Evolutionary conservation across 179 eudicot species (phyloP).

Genomic region (Spergularia azorica): DNA sequence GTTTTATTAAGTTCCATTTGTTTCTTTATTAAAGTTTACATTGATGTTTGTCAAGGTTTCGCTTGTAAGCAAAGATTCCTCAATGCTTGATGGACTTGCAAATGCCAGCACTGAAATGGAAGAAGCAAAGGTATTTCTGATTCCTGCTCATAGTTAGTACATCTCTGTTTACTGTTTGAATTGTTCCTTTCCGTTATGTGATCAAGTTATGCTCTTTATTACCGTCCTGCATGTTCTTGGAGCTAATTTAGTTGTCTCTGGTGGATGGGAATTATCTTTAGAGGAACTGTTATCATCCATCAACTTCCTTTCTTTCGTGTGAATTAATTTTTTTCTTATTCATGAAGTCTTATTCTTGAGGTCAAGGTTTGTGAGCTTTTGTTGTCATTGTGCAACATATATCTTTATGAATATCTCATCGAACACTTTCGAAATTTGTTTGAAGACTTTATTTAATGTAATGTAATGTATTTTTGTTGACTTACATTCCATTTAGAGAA

Average conservation of each 20-base stretch:
- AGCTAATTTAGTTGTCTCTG: not conserved
- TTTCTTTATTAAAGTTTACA: slow-evolving; percentile 14
- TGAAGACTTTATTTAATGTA: too few relatives aligned
- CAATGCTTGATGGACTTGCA: slow-evolving; percentile 33
- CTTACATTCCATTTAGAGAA: too few relatives aligned
- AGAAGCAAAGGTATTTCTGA: slow-evolving; percentile 24
- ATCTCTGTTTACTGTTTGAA: not conserved
- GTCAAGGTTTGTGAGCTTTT: too few relatives aligned
- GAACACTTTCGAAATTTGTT: too few relatives aligned
- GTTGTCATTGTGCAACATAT: too few relatives aligned
- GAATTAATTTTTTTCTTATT: not conserved
- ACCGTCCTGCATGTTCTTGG: not conserved
- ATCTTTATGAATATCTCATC: too few relatives aligned
- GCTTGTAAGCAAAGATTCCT: slow-evolving; percentile 39
- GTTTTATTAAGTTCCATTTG: slow-evolving; percentile 8
- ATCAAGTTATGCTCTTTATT: not conserved
- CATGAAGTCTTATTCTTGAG: too few relatives aligned
- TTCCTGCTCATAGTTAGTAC: slow-evolving; percentile 56
- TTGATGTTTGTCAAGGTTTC: slow-evolving; percentile 27
- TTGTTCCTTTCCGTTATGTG: not conserved
- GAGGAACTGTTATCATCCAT: too few relatives aligned
- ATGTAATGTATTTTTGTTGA: too few relatives aligned
- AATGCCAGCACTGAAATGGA: slow-evolving; percentile 39
- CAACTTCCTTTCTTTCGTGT: not conserved
- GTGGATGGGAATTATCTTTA: too few relatives aligned